These are phyloP conservation scores for Grigorovia jiainica DNA, from an alignment of 805 yeast genomes.

Conservation along the genomic window DNA sequence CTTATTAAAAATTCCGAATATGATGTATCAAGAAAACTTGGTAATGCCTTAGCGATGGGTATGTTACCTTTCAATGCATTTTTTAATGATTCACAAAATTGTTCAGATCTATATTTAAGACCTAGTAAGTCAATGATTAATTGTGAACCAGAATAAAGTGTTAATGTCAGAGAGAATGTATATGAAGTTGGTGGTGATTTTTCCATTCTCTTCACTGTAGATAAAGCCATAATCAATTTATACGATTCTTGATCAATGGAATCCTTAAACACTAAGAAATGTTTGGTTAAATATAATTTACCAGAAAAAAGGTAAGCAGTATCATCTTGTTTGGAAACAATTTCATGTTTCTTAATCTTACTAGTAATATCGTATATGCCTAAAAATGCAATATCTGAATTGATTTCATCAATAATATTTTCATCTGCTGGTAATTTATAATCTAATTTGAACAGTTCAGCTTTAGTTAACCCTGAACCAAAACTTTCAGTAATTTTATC, in stretches of 20 bases:
- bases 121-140: constrained; percentile 71
- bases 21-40: constrained; percentile 56
- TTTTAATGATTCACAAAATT: constrained; percentile 63
- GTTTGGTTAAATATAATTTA: constrained; percentile 59
- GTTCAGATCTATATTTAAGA: constrained; percentile 66
- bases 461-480: constrained; percentile 42
- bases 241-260: constrained; percentile 60
- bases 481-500: constrained; percentile 30
- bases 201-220: constrained; percentile 77
- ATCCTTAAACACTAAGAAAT: constrained; percentile 67
- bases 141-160: constrained; percentile 55
- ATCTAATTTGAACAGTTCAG: constrained; percentile 59
- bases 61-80: constrained; percentile 53
- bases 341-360: constrained; percentile 1
- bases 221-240: constrained; percentile 59
- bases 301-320: constrained; percentile 44
- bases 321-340: not conserved
- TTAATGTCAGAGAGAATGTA: constrained; percentile 67
- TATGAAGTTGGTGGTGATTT: constrained; percentile 68
- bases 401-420: constrained; percentile 49
- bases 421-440: constrained; percentile 69
- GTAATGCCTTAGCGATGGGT: constrained; percentile 49
- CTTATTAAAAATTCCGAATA: constrained; percentile 81
- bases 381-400: constrained; percentile 48
- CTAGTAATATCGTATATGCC: constrained; percentile 16